Percentiles rank a stretch among this genome's conserved stretches.
Evolutionary conservation across 345 rosid species (phyloP).

Genomic region (Syzygium aromaticum): DNA sequence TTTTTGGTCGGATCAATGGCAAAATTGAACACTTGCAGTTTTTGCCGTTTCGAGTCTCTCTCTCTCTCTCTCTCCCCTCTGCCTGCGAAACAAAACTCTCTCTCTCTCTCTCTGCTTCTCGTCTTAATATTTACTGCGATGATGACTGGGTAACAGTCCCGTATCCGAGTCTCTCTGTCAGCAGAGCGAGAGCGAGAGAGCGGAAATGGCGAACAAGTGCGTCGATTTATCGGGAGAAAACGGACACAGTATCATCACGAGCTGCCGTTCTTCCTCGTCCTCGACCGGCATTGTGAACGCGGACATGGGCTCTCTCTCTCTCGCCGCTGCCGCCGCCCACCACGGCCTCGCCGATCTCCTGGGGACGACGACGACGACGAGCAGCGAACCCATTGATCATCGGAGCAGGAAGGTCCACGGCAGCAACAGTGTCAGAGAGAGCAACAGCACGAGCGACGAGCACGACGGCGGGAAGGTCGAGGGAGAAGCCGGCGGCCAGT

Average conservation of each 20-base stretch:
- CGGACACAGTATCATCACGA: not conserved
- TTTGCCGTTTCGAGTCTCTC: not conserved
- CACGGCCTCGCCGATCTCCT: not conserved
- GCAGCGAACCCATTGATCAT: not conserved
- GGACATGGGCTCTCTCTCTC: conserved; percentile 44
- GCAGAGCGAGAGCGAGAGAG: not conserved
- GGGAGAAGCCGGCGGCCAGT: conserved; percentile 38
- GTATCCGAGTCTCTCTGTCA: conserved; percentile 39
- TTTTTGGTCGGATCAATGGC: not conserved
- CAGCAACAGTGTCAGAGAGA: not conserved
- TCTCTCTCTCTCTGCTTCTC: not conserved
- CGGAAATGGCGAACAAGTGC: conserved; percentile 8
- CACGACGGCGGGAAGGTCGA: conserved; percentile 26
- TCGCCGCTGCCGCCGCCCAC: conserved; percentile 10
- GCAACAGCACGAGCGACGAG: not conserved
- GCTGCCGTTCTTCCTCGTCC: conserved; percentile 1
- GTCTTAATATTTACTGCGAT: not conserved
- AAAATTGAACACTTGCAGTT: not conserved
- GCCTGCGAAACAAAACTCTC: not conserved
- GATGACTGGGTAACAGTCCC: conserved; percentile 36
- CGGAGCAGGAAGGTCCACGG: not conserved
- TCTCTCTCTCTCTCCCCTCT: not conserved
- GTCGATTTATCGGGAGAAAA: conserved; percentile 7
- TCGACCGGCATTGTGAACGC: conserved; percentile 24
- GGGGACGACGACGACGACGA: not conserved